These are phyloP conservation scores for Knufia petricola DNA, from an alignment of 2,329 filamentous ascomycete species.

Conservation along the genomic window DNA sequence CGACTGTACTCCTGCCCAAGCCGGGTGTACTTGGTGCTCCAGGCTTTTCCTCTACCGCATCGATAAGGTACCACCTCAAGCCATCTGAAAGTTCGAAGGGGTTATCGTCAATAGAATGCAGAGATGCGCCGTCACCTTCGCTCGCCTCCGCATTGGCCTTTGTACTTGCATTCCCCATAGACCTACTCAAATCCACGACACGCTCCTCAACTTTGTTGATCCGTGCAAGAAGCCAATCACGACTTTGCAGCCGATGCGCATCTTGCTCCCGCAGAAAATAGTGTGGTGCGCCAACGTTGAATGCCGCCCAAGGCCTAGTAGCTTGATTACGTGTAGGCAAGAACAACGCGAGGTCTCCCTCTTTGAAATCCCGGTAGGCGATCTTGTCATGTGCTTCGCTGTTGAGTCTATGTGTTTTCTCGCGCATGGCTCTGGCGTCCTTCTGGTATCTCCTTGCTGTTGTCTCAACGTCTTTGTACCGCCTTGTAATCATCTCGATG, in stretches of 20 bases:
- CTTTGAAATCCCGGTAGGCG: slow-evolving; percentile 89
- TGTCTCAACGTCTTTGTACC: slow-evolving; percentile 87
- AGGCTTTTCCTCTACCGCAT: slow-evolving; percentile 86
- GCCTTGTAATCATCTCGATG: slow-evolving; percentile 73
- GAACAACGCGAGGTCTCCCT: slow-evolving; percentile 89
- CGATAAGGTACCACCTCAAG: slow-evolving; percentile 89
- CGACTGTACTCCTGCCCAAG: slow-evolving; percentile 82
- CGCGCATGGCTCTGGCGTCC: slow-evolving; percentile 75
- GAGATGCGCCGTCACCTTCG: slow-evolving; percentile 41
- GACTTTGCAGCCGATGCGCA: slow-evolving; percentile 66
- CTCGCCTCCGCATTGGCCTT: slow-evolving; percentile 40
- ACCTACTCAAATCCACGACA: slow-evolving; percentile 83
- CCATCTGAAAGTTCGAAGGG: slow-evolving; percentile 95
- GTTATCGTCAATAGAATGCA: slow-evolving; percentile 65
- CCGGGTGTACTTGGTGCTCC: slow-evolving; percentile 87
- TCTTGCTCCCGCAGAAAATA: slow-evolving; percentile 95
- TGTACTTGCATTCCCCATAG: slow-evolving; percentile 47
- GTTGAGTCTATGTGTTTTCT: slow-evolving; percentile 70
- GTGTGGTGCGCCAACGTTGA: slow-evolving; percentile 94
- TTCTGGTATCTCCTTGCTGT: slow-evolving; percentile 88
- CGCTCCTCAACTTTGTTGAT: slow-evolving; percentile 87
- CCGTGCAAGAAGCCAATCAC: slow-evolving; percentile 94
- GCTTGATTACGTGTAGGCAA: slow-evolving; percentile 89
- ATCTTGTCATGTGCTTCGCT: slow-evolving; percentile 92
- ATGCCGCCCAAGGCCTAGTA: slow-evolving; percentile 92